Percentiles rank a stretch among this genome's conserved stretches.
Evolutionary conservation across 164 flowering plant species (phyloP).

Genomic region (Taxillus chinensis): DNA sequence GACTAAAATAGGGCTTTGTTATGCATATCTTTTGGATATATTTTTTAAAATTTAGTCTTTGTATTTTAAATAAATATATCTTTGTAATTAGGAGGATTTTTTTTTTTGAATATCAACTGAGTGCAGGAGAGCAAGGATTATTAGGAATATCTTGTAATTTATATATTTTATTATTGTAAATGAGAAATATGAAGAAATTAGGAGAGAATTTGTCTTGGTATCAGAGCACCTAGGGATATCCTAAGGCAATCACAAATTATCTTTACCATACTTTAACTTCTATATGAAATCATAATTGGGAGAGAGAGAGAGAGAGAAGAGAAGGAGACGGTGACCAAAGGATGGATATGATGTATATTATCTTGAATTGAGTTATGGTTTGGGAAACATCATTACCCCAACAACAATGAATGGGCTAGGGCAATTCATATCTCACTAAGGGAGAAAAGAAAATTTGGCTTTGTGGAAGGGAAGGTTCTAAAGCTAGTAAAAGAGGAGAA

Average conservation of each 20-base stretch:
- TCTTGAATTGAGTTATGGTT: background rate
- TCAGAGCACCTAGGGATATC: background rate
- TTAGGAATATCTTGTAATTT: too few species aligned
- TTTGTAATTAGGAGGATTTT: too few species aligned
- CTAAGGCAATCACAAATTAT: background rate
- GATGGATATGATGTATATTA: background rate
- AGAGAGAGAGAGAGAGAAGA: background rate
- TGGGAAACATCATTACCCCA: background rate
- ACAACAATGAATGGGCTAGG: background rate
- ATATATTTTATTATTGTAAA: background rate
- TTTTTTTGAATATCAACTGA: too few species aligned
- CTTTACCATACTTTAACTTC: too few species aligned
- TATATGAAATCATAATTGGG: background rate
- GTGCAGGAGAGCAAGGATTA: too few species aligned
- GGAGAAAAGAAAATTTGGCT: background rate
- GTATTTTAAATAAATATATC: too few species aligned
- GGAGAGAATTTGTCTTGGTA: background rate
- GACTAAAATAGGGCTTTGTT: too few species aligned
- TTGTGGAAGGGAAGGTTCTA: background rate
- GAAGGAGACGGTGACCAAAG: too few species aligned
- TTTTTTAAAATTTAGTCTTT: too few species aligned
- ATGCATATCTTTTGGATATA: too few species aligned
- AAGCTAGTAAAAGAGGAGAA: background rate
- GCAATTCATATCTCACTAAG: background rate
- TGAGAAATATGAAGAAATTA: background rate